phyloP scores from a whole-genome alignment of 192 early-diverging fungal genomes.

The Geranomyces variabilis region DNA sequence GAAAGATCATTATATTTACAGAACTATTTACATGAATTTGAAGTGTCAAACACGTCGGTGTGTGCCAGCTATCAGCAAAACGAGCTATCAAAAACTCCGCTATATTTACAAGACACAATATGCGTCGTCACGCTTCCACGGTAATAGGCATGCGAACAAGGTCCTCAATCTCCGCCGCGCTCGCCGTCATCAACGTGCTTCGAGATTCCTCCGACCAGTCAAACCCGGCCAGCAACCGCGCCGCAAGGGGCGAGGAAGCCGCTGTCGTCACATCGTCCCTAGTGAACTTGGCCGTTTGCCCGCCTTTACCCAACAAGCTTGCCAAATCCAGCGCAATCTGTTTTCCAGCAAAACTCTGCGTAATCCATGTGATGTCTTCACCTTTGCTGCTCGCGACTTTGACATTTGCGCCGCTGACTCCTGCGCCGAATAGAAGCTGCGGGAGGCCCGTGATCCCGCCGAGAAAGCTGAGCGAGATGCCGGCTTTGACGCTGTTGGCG shows the following conservation, averaged over 20 bases:
- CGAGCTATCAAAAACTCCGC: no score
- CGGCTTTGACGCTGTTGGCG: constrained; percentile 17
- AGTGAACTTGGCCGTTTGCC: neutral
- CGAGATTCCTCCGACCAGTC: constrained; percentile 11
- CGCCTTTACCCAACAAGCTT: constrained; percentile 2
- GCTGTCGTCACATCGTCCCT: neutral
- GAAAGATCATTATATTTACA: no score
- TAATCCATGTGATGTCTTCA: constrained; percentile 26
- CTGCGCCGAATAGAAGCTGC: constrained; percentile 10
- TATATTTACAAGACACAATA: no score
- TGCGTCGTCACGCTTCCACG: no score
- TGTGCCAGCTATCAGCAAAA: no score
- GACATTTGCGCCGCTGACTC: constrained; percentile 12
- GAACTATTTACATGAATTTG: no score
- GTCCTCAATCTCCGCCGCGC: no score
- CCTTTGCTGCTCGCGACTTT: constrained; percentile 10
- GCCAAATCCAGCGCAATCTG: constrained; percentile 8
- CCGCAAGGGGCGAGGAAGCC: neutral
- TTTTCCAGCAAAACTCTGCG: constrained; percentile 23
- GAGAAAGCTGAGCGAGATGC: constrained; percentile 19
- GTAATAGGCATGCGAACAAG: no score
- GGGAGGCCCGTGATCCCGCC: constrained; percentile 24
- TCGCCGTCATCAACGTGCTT: neutral
- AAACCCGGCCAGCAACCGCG: neutral
- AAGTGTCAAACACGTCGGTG: no score